Base-by-base conservation (phyloP, 2,329 filamentous ascomycete genomes). In the Apiospora pterosperma region DNA sequence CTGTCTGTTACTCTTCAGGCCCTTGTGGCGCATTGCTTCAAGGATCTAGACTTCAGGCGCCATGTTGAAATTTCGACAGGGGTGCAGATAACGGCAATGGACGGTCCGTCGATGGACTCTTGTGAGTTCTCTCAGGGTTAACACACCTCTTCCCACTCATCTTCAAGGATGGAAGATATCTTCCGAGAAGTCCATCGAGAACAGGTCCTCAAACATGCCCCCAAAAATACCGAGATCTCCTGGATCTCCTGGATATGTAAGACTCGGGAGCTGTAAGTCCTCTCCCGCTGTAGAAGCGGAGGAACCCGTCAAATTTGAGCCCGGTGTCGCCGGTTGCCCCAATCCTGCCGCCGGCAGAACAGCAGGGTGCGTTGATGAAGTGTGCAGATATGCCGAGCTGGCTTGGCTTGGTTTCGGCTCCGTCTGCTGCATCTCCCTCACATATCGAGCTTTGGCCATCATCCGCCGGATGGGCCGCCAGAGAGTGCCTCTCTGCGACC, bases 371-470 rank as follows among this genome's bases (percentile, higher is more conserved):
- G 16, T 41, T 14, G 48, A 12, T n/a, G 48, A 5, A 34, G 28
- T 12, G 19, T 34, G 11, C 16, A n/a, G 19, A n/a, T 55, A 28
- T 21, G 28, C 28, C 28, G 8, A 55, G 28, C 10, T 21, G 48
- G 4, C 19, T n/a, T 55, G 48, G 28, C 28, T 19, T 55, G 25
- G 48, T 16, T 19, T 34, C 19, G 39, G 36, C 23, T 61, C 41
- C 11, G 25, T 41, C 55, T 41, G 44, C 48, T 68, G 65, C 60
- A 65, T 59, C 60, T 67, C 67, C 6, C 67, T 62, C 59, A 68
- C 60, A 38, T 67, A 65, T 21, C 61, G 64, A n/a, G 66, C 65
- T 41, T 67, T 69, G 36, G 67, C 65, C 67, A 68, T 64, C 38
- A 65, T 62, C 14, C 63, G 66, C 42, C 42, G 36, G 59, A 66